Evolutionary conservation across 257 asterid genomes (phyloP).

Genomic region (Salvia rosmarinus): DNA sequence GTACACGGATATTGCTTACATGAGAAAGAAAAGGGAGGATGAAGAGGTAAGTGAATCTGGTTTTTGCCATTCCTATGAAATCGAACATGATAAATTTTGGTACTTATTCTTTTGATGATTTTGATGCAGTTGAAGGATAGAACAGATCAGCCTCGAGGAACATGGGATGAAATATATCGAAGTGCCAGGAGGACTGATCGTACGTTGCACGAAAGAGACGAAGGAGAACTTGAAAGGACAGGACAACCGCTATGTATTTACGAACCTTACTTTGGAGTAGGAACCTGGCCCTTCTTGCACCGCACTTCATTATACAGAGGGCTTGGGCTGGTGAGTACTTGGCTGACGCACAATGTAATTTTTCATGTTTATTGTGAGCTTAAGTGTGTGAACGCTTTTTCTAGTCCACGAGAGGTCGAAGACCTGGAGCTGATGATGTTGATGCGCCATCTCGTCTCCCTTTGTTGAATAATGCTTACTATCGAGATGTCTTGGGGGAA

Average conservation of each 20-base stretch:
- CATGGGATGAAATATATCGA: conserved; percentile 89
- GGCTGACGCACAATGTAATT: neutral
- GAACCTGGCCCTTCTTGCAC: conserved; percentile 97
- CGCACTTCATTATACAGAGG: conserved; percentile 84
- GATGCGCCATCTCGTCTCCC: conserved; percentile 92
- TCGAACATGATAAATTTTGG: conserved; percentile 16
- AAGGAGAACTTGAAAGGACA: conserved; percentile 94
- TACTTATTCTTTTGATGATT: neutral
- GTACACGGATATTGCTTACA: conserved; percentile 51
- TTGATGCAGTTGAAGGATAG: conserved; percentile 87
- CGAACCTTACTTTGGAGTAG: conserved; percentile 88
- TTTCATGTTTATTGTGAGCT: neutral
- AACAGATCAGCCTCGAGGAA: conserved; percentile 80
- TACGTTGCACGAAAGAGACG: conserved; percentile 90
- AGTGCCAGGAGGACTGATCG: conserved; percentile 80
- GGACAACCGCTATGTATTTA: conserved; percentile 92
- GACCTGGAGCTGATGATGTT: conserved; percentile 85
- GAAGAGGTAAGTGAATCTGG: conserved; percentile 61
- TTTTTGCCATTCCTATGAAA: conserved; percentile 26
- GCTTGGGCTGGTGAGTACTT: conserved; percentile 68
- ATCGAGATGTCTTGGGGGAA: conserved; percentile 80
- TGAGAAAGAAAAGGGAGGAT: conserved; percentile 79
- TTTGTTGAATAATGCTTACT: conserved; percentile 64
- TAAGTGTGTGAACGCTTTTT: conserved; percentile 34
- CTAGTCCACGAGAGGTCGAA: conserved; percentile 77